Evolutionary conservation across 2,329 filamentous ascomycete genomes (phyloP), one percentile per base, ranked within the genome.

Genomic region (Scedosporium aurantiacum): DNA sequence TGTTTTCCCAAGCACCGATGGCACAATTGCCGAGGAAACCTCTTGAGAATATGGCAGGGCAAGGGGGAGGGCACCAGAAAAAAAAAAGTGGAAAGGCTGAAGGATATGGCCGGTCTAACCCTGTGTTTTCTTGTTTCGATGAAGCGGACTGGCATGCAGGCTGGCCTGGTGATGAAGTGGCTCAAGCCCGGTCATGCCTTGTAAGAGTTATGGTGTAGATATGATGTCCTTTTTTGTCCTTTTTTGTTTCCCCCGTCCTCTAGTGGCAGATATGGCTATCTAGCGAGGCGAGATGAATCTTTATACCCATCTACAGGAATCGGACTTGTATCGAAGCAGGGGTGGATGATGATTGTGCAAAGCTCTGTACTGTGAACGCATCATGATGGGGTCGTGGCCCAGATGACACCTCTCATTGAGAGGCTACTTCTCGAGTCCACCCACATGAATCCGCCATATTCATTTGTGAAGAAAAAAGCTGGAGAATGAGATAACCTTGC

Each of bases 121-220:
- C 50, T 23, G 27, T 16, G 50, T 54, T 23, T 25, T 12, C n/a
- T 54, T 37, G 32, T 37, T 21, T 47, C 21, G 23, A 23, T 27
- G 18, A 54, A 23, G 18, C 50, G 50, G 50, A 27, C 50, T 54
- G 18, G 50, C 50, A 23, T 54, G 50, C 50, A 14, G 18, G 16
- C 23, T 23, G 50, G 50, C 18, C 50, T 27, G 50, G 50, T 54
- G 18, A 54, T 23, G 21, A 23, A 21, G 8, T 25, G 23, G 50
- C 3, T 21, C n/a, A 54, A 23, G 23, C 23, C 23, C 23, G 21
- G 50, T 14, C 23, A 14, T 54, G 21, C 50, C 50, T 54, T 54
- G 50, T 54, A 54, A 54, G 50, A 54, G 23, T 54, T 54, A 54
- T 25, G 50, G 50, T 54, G 50, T 54, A 54, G 50, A 54, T 54